phyloP scores from a whole-genome alignment of 1,284 basidiomycete genomes.

The Moesziomyces sp. region DNA sequence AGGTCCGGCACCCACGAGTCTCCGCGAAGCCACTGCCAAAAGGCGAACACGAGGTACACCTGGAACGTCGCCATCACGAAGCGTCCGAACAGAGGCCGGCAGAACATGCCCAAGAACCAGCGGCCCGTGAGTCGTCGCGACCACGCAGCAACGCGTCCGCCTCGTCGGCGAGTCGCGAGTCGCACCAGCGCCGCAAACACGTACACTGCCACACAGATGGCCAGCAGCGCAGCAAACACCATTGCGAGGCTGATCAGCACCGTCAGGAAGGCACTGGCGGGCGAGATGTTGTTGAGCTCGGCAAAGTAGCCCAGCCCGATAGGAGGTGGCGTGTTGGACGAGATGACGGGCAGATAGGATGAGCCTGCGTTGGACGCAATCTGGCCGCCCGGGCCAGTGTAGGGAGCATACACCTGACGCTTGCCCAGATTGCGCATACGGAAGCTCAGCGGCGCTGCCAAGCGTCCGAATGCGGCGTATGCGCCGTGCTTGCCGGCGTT shows the following conservation, averaged over 20 bases:
- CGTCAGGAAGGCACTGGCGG: slow-evolving; percentile 61
- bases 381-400: slow-evolving; percentile 61
- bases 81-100: slow-evolving; percentile 32
- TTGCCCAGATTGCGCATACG: slow-evolving; percentile 35
- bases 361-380: slow-evolving; percentile 27
- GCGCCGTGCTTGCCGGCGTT: slow-evolving; percentile 4
- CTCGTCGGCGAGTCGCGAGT: slow-evolving; percentile 12
- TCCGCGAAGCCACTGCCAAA: slow-evolving; percentile 63
- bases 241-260: slow-evolving; percentile 60
- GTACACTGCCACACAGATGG: slow-evolving; percentile 32
- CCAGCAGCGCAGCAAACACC: slow-evolving; percentile 49
- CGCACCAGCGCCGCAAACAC: slow-evolving; percentile 37
- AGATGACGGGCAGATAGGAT: slow-evolving; percentile 48
- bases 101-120: slow-evolving; percentile 42
- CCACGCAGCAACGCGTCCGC: slow-evolving; percentile 29
- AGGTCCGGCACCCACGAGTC: slow-evolving; percentile 63
- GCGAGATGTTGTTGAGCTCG: slow-evolving; percentile 57
- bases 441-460: slow-evolving; percentile 29
- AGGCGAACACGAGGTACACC: slow-evolving; percentile 55
- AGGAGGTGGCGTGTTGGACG: slow-evolving; percentile 30
- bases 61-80: slow-evolving; percentile 40
- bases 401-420: slow-evolving; percentile 60
- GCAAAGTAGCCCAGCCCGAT: slow-evolving; percentile 56
- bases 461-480: slow-evolving; percentile 21
- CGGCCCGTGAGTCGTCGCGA: slow-evolving; percentile 18